Conservation (phyloP, 495 filamentous ascomycete species). For the Penicillium bialowiezense region DNA sequence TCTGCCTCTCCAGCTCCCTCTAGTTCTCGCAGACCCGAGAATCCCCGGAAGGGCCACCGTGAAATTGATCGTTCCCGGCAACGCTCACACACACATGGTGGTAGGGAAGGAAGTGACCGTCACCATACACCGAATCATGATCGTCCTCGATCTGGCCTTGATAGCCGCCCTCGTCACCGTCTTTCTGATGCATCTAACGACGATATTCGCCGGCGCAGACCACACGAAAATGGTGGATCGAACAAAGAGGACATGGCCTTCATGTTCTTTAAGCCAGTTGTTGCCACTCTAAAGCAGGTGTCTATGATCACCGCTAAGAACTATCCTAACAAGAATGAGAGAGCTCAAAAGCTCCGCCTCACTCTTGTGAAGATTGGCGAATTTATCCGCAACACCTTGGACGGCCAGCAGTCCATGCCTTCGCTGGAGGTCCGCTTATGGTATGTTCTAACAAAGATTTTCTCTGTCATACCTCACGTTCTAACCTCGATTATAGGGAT, state of each 20-base stretch:
- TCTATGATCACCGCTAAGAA: conserved; percentile 61
- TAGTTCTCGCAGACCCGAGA: conserved; percentile 15
- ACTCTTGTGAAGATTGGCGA: conserved; percentile 50
- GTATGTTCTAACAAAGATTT: too few species aligned
- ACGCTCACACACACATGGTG: conserved; percentile 46
- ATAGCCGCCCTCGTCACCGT: conserved; percentile 35
- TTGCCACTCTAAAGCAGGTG: conserved; percentile 55
- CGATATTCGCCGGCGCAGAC: conserved; percentile 41
- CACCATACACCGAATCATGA: conserved; percentile 43
- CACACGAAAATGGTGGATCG: conserved; percentile 39
- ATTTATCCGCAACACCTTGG: conserved; percentile 40
- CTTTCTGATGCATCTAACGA: conserved; percentile 40
- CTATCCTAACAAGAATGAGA: conserved; percentile 55
- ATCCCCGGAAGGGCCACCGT: conserved; percentile 43
- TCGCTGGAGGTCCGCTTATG: conserved; percentile 46
- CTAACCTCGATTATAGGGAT: conserved; percentile 31
- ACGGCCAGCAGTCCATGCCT: conserved; percentile 30
- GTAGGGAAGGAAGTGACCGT: conserved; percentile 46
- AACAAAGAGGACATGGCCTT: conserved; percentile 53
- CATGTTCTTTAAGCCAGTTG: conserved; percentile 58
- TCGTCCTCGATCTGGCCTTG: conserved; percentile 33
- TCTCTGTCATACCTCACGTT: background rate
- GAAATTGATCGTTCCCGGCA: conserved; percentile 51
- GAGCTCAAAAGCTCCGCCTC: conserved; percentile 46
- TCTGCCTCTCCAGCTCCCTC: conserved; percentile 56